Evolutionary conservation across 1,284 basidiomycete species (phyloP).

Genomic region (Porogramme epimiltina): DNA sequence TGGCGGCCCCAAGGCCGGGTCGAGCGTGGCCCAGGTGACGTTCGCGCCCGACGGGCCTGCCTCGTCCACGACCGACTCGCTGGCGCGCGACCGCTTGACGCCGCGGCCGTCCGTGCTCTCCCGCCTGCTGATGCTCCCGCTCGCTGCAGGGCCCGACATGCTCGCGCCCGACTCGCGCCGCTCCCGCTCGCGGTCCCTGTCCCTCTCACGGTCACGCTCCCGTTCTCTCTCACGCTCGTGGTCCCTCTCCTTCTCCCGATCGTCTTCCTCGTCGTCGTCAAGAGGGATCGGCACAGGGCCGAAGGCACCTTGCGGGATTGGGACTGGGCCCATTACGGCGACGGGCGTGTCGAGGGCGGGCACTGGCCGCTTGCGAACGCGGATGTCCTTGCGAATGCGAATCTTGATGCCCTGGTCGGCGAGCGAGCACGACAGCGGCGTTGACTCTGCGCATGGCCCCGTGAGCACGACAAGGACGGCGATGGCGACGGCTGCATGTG

Average conservation of each 20-base stretch:
- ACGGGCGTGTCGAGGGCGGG: conserved; percentile 37
- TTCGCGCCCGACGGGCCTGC: conserved; percentile 21
- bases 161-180: conserved; percentile 23
- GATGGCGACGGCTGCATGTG: conserved; percentile 4
- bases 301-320: conserved; percentile 22
- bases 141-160: conserved; percentile 15
- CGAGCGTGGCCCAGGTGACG: conserved; percentile 25
- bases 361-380: conserved; percentile 70
- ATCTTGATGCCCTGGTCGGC: conserved; percentile 95
- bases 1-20: conserved; percentile 25
- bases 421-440: conserved; percentile 83
- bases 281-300: conserved; percentile 39
- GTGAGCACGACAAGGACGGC: background rate
- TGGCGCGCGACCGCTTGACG: conserved; percentile 21
- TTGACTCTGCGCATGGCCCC: conserved; percentile 64
- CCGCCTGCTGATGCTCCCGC: conserved; percentile 14
- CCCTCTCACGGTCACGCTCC: conserved; percentile 21
- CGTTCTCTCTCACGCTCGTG: conserved; percentile 18
- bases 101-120: conserved; percentile 23
- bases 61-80: conserved; percentile 18
- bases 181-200: conserved; percentile 26
- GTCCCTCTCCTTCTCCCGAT: conserved; percentile 23
- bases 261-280: conserved; percentile 33
- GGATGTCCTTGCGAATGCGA: conserved; percentile 86
- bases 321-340: conserved; percentile 24